Conservation (phyloP, 2,329 filamentous ascomycete species). For the Blumeria hordei region DNA sequence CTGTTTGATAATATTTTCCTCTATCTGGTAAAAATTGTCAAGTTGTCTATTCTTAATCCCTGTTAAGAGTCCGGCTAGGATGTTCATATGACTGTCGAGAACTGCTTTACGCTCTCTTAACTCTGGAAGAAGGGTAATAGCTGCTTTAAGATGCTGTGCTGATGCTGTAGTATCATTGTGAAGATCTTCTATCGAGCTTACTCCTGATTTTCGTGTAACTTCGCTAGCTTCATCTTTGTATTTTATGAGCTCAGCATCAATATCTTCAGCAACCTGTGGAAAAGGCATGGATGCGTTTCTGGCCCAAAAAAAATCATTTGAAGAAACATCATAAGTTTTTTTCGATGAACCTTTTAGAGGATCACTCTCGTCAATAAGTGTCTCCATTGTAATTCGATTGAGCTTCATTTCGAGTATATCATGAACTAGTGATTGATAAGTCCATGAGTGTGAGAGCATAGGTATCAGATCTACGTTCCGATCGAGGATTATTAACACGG, state of each 20-base stretch:
- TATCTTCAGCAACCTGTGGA: constrained; percentile 87
- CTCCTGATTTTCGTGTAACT: constrained; percentile 85
- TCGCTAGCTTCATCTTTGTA: constrained; percentile 92
- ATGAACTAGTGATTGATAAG: constrained; percentile 62
- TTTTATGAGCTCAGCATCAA: constrained; percentile 73
- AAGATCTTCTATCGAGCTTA: constrained; percentile 76
- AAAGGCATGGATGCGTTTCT: constrained; percentile 81
- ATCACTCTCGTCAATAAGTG: constrained; percentile 53
- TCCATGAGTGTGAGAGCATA: constrained; percentile 97
- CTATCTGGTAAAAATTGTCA: constrained; percentile 87
- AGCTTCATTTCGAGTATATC: constrained; percentile 58
- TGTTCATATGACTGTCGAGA: constrained; percentile 98
- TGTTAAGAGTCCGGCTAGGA: constrained; percentile 47
- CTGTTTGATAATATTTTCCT: constrained; percentile 81
- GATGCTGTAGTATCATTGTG: constrained; percentile 73
- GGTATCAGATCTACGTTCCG: constrained; percentile 87
- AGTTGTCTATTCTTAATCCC: constrained; percentile 89
- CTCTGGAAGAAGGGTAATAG: constrained; percentile 79
- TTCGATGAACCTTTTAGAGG: constrained; percentile 54
- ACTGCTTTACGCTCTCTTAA: constrained; percentile 77
- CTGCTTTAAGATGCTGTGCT: constrained; percentile 84
- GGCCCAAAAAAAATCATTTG: constrained; percentile 90
- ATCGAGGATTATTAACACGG: constrained; percentile 81
- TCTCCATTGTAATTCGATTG: constrained; percentile 84
- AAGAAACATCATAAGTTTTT: constrained; percentile 70